A percentile compares a stretch with the other conserved stretches of the same genome.
These are phyloP conservation scores for Ophiostoma sp. DNA, from an alignment of 2,329 filamentous ascomycete species.

Conservation along the genomic window DNA sequence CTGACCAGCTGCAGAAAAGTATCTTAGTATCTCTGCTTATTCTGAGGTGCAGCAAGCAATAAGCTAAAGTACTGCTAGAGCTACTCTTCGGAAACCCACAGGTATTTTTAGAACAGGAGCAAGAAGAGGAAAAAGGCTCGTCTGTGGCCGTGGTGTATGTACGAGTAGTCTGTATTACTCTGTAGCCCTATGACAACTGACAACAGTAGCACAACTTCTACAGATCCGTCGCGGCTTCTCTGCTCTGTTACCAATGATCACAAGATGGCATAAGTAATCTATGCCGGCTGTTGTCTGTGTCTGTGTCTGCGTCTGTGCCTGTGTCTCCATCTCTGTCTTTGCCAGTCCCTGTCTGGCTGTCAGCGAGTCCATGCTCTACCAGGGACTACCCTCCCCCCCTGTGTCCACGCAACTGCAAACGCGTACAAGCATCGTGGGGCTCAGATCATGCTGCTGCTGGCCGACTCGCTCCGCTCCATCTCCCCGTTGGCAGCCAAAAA, in stretches of 20 bases:
- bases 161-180: neutral
- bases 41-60: neutral
- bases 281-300: neutral
- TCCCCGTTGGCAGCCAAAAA: neutral
- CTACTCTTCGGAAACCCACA: neutral
- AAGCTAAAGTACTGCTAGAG: neutral
- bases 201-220: neutral
- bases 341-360: too few species aligned
- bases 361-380: neutral
- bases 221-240: too few species aligned
- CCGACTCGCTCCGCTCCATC: neutral
- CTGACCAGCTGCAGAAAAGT: neutral
- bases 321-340: neutral
- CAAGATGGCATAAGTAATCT: neutral
- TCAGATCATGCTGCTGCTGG: neutral
- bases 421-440: conserved; percentile 9
- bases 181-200: neutral
- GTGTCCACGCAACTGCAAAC: conserved; percentile 13
- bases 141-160: neutral
- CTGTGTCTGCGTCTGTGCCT: neutral
- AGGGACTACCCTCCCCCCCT: conserved; percentile 1
- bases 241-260: neutral
- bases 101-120: conserved; percentile 6
- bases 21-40: neutral
- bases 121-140: neutral